Percentiles rank a stretch among this genome's conserved stretches.
Conservation (phyloP, 208 protist genomes). For the Phytomonas sp. region DNA sequence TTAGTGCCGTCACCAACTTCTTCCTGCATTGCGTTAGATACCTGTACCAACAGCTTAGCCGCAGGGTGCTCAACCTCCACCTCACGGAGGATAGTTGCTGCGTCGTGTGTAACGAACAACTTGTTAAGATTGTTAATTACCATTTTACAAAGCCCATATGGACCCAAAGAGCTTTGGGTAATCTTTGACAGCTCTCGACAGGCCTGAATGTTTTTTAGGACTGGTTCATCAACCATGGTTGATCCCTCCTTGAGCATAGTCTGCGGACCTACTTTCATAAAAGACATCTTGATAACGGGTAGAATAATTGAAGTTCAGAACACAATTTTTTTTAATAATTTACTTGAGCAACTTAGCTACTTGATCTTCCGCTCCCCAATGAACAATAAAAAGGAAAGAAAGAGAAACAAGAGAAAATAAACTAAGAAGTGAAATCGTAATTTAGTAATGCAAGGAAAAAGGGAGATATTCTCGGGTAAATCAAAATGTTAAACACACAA, state of each 20-base stretch:
- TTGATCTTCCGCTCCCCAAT: constrained; percentile 4
- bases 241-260: constrained; percentile 90
- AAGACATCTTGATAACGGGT: constrained; percentile 66
- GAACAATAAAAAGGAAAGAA: constrained; percentile 11
- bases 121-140: constrained; percentile 99
- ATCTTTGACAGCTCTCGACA: constrained; percentile 95
- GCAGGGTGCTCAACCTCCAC: constrained; percentile 98
- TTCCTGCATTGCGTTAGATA: constrained; percentile 97
- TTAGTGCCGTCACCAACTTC: constrained; percentile 99
- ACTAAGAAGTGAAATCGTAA: background rate
- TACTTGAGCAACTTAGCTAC: background rate
- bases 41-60: constrained; percentile 98
- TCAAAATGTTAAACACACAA: background rate
- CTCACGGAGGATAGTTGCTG: constrained; percentile 99
- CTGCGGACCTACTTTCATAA: constrained; percentile 83
- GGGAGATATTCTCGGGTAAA: background rate
- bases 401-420: background rate
- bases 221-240: constrained; percentile 92
- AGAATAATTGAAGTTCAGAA: background rate
- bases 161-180: constrained; percentile 96
- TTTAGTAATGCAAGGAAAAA: background rate
- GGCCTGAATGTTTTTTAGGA: constrained; percentile 98
- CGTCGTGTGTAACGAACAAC: constrained; percentile 99
- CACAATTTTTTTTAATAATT: background rate
- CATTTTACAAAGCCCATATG: constrained; percentile 99